Evolutionary conservation across 805 yeast species (phyloP).

Genomic region (Ogataea neopini): DNA sequence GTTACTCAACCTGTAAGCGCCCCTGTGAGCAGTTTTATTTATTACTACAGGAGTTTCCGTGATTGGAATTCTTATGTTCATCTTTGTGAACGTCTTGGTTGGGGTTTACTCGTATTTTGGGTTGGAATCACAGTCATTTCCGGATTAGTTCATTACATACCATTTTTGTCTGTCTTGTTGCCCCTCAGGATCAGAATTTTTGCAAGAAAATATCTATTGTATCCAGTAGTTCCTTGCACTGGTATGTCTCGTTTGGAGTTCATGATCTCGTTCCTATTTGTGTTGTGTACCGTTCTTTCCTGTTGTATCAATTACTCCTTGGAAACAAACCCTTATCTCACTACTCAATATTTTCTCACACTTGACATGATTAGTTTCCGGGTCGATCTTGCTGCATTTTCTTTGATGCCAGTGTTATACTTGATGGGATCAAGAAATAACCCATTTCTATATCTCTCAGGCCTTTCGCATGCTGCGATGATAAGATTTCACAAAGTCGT

Average conservation of each 20-base stretch:
- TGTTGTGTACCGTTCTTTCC: slow-evolving; percentile 34
- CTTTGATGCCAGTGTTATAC: slow-evolving; percentile 56
- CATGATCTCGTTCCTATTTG: slow-evolving; percentile 34
- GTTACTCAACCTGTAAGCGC: slow-evolving; percentile 38
- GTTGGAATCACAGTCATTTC: slow-evolving; percentile 34
- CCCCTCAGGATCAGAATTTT: not conserved
- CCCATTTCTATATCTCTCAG: slow-evolving; percentile 59
- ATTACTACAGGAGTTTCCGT: slow-evolving; percentile 37
- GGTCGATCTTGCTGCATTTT: slow-evolving; percentile 50
- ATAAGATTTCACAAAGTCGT: slow-evolving; percentile 66
- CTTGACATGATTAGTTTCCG: slow-evolving; percentile 51
- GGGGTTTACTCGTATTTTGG: slow-evolving; percentile 50
- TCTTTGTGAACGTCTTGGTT: slow-evolving; percentile 42
- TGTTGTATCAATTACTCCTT: slow-evolving; percentile 38
- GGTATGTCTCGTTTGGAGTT: slow-evolving; percentile 22
- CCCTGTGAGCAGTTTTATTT: slow-evolving; percentile 34
- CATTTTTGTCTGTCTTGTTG: not conserved
- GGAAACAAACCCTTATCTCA: slow-evolving; percentile 40
- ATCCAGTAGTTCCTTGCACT: slow-evolving; percentile 11
- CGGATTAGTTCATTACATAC: slow-evolving; percentile 30
- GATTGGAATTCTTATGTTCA: slow-evolving; percentile 39
- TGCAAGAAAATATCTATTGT: slow-evolving; percentile 5
- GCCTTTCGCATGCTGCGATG: slow-evolving; percentile 63
- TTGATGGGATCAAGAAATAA: slow-evolving; percentile 76
- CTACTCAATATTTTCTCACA: slow-evolving; percentile 31